A percentile compares a stretch with the other conserved stretches of the same genome.
phyloP scores from a whole-genome alignment of 208 protist genomes.

The Trypanosomatidae sp. region DNA sequence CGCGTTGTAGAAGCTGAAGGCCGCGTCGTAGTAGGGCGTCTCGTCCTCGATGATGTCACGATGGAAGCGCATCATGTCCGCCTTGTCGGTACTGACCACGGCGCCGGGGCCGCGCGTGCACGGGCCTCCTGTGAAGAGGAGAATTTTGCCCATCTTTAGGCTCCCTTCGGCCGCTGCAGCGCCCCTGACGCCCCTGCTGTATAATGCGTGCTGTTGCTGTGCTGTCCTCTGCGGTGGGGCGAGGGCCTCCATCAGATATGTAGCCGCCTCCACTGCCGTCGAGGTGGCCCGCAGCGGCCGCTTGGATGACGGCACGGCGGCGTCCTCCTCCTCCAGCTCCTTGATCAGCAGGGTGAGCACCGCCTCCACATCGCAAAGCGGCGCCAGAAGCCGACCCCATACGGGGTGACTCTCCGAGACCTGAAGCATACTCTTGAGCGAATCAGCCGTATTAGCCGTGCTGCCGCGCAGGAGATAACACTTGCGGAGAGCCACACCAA shows the following conservation, averaged over 20 bases:
- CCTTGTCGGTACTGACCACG: conserved; percentile 88
- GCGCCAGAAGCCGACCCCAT: conserved; percentile 93
- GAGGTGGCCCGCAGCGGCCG: conserved; percentile 72
- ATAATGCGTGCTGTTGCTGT: conserved; percentile 13
- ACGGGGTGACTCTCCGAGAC: conserved; percentile 50
- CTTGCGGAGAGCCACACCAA: conserved; percentile 50
- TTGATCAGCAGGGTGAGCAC: conserved; percentile 49
- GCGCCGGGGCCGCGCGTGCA: conserved; percentile 95
- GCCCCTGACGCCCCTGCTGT: conserved; percentile 10
- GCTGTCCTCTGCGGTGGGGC: conserved; percentile 12
- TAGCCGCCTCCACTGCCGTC: conserved; percentile 65
- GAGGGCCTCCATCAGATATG: conserved; percentile 65
- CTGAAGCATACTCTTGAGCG: conserved; percentile 61
- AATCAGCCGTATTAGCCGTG: conserved; percentile 33
- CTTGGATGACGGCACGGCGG: conserved; percentile 45
- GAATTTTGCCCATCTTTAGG: conserved; percentile 60
- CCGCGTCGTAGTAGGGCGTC: conserved; percentile 69
- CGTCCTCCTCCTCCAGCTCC: conserved; percentile 55
- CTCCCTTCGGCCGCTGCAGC: conserved; percentile 1
- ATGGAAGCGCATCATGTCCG: conserved; percentile 97
- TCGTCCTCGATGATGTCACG: conserved; percentile 94
- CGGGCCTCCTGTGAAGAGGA: conserved; percentile 96
- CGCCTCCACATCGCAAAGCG: conserved; percentile 92
- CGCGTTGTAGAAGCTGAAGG: conserved; percentile 88
- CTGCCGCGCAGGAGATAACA: conserved; percentile 75